phyloP scores from a whole-genome alignment of 148 eudicot species.

The Persicaria tinctoria region DNA sequence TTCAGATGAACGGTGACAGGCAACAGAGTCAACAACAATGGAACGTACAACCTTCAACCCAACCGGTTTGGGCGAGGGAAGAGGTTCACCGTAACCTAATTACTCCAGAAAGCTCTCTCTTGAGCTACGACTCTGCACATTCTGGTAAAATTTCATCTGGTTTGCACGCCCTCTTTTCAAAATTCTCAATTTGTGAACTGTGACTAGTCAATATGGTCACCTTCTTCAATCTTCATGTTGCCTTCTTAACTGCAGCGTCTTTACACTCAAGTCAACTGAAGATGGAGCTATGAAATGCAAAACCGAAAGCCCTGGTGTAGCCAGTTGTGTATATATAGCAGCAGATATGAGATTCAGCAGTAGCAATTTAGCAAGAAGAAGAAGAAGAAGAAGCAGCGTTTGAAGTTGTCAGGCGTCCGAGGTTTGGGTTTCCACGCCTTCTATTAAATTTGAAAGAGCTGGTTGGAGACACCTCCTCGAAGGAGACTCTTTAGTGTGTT shows the following conservation, averaged over 20 bases:
- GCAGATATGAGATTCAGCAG: constrained; percentile 9
- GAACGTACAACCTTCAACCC: constrained; percentile 41
- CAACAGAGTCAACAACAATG: constrained; percentile 46
- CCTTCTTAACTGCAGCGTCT: constrained; percentile 38
- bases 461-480: constrained; percentile 10
- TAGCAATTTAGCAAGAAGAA: constrained; percentile 8
- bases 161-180: background rate
- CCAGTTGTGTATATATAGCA: constrained; percentile 14
- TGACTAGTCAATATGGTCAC: background rate
- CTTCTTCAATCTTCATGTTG: background rate
- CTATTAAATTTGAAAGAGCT: constrained; percentile 8
- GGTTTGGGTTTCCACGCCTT: constrained; percentile 13
- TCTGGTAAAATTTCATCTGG: constrained; percentile 45
- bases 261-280: constrained; percentile 72
- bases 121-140: constrained; percentile 72
- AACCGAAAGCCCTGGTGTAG: constrained; percentile 3
- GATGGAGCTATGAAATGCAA: constrained; percentile 57
- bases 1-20: constrained; percentile 42
- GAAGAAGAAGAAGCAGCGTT: background rate
- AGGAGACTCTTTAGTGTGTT: background rate
- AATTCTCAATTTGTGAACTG: background rate
- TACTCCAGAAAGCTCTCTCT: constrained; percentile 53
- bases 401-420: constrained; percentile 9
- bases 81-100: constrained; percentile 52
- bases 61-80: constrained; percentile 64